These are phyloP conservation scores for Cokeromyces recurvatus DNA, from an alignment of 371 early-diverging fungal genomes.

Conservation along the genomic window DNA sequence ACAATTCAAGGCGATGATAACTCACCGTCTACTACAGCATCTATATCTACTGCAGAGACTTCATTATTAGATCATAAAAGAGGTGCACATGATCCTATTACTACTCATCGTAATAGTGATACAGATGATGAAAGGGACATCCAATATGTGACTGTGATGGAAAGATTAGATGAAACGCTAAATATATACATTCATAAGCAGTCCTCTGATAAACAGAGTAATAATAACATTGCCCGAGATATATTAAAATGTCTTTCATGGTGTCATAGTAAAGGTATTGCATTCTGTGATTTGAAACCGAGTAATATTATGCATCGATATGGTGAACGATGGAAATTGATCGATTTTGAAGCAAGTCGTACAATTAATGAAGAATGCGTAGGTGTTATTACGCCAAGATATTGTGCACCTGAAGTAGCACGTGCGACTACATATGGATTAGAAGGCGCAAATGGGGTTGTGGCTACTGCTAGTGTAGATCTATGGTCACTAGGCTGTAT, in stretches of 20 bases:
- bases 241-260: slow-evolving; percentile 29
- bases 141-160: slow-evolving; percentile 39
- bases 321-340: slow-evolving; percentile 30
- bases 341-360: slow-evolving; percentile 46
- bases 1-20: slow-evolving; percentile 36
- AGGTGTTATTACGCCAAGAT: slow-evolving; percentile 20
- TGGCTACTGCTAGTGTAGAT: slow-evolving; percentile 44
- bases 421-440: slow-evolving; percentile 45
- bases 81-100: background rate
- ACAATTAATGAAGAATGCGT: slow-evolving; percentile 34
- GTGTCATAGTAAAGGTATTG: slow-evolving; percentile 38
- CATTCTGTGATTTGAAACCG: slow-evolving; percentile 30
- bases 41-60: no score
- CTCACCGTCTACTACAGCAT: no score
- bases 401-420: slow-evolving; percentile 45
- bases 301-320: slow-evolving; percentile 37
- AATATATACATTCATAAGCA: slow-evolving; percentile 13
- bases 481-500: slow-evolving; percentile 47
- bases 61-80: background rate
- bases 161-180: slow-evolving; percentile 35
- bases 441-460: slow-evolving; percentile 46
- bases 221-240: slow-evolving; percentile 19
- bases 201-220: background rate
- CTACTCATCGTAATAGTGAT: background rate
- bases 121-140: slow-evolving; percentile 23